Percentiles rank a stretch among this genome's conserved stretches.
Conservation (phyloP, 1,284 basidiomycete species). For the Fomitiporia mediterranea region DNA sequence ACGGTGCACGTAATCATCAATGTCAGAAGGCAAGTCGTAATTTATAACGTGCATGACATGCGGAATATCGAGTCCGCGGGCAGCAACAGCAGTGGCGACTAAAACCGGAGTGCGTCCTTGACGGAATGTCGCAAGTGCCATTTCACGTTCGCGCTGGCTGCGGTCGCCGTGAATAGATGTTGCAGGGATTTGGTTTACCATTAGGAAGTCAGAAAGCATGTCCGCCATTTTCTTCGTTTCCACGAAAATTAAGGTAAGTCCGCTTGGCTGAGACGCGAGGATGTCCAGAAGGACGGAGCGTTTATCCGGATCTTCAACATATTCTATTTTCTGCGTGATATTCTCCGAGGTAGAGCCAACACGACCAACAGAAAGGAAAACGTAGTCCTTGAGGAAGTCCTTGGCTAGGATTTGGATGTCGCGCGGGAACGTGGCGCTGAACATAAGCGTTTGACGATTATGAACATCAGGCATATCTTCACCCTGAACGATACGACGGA, state of each 20-base stretch:
- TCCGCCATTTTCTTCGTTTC: conserved; percentile 99
- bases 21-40: conserved; percentile 98
- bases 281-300: conserved; percentile 95
- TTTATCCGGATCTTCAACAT: conserved; percentile 97
- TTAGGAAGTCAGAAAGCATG: conserved; percentile 95
- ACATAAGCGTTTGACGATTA: conserved; percentile 99
- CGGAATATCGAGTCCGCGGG: conserved; percentile 98
- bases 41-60: conserved; percentile 99
- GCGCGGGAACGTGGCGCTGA: conserved; percentile 98
- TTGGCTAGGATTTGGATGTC: conserved; percentile 98
- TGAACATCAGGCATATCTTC: conserved; percentile 96
- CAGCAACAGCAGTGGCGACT: conserved; percentile 97
- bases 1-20: conserved; percentile 98
- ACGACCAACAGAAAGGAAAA: conserved; percentile 98
- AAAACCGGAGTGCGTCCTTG: conserved; percentile 93
- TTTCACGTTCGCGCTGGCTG: conserved; percentile 96
- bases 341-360: conserved; percentile 99
- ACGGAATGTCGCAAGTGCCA: conserved; percentile 93
- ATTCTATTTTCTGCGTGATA: conserved; percentile 99
- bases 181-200: conserved; percentile 78
- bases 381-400: conserved; percentile 94
- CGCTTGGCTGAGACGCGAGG: conserved; percentile 74
- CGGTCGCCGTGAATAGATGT: conserved; percentile 99
- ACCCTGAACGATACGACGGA: conserved; percentile 95
- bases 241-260: conserved; percentile 95